Conservation (phyloP, 2,329 filamentous ascomycete genomes). For the Fusarium bulbicola region DNA sequence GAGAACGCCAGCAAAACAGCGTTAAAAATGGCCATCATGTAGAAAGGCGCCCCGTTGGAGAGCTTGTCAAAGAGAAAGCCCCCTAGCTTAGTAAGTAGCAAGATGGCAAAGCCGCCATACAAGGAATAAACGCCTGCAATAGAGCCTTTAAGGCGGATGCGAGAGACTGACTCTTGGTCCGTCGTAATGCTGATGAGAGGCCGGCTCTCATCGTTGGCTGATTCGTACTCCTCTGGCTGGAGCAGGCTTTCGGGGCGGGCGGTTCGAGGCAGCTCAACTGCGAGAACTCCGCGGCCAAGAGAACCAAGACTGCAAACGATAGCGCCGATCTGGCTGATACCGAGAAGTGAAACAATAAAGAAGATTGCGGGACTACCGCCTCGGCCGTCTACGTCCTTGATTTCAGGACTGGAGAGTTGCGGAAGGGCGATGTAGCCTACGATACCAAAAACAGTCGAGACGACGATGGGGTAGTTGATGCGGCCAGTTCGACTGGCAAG, state of each 20-base stretch:
- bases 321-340: conserved; percentile 92
- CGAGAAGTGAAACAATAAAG: conserved; percentile 80
- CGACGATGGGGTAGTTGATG: conserved; percentile 78
- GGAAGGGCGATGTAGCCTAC: conserved; percentile 82
- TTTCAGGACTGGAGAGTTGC: conserved; percentile 79
- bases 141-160: conserved; percentile 81
- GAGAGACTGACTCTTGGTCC: conserved; percentile 51
- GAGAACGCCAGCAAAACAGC: conserved; percentile 70
- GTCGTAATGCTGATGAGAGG: conserved; percentile 50
- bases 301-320: conserved; percentile 96
- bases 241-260: conserved; percentile 39
- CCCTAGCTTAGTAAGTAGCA: conserved; percentile 90
- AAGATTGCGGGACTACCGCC: conserved; percentile 77
- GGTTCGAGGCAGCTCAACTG: conserved; percentile 52
- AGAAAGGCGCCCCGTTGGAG: conserved; percentile 84
- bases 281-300: conserved; percentile 81
- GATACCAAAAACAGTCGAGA: conserved; percentile 77
- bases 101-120: conserved; percentile 87
- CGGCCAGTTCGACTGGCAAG: conserved; percentile 73
- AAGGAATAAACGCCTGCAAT: conserved; percentile 95
- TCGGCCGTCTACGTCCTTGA: conserved; percentile 68
- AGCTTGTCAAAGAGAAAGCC: conserved; percentile 84
- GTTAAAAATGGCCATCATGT: conserved; percentile 93
- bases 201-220: conserved; percentile 49
- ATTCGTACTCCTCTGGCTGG: conserved; percentile 51